These are phyloP conservation scores for Podospora fimiseda DNA, from an alignment of 495 filamentous ascomycete species.

Conservation along the genomic window DNA sequence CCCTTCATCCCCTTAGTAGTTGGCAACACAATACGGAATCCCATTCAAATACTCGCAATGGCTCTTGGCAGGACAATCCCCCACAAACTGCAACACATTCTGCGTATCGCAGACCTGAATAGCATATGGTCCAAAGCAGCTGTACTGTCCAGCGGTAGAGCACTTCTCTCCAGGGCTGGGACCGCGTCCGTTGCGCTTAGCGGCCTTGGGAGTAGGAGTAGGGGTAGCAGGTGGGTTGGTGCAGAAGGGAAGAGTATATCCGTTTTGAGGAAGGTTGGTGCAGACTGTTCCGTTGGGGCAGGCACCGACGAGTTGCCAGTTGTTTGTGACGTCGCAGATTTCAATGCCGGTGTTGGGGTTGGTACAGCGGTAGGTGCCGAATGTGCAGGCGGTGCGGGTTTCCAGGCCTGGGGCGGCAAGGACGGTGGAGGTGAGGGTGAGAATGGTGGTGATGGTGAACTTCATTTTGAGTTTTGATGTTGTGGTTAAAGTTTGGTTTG, in stretches of 20 bases:
- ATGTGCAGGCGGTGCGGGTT: constrained; percentile 10
- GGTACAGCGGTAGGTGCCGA: constrained; percentile 24
- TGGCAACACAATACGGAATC: constrained; percentile 18
- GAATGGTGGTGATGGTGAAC: constrained; percentile 10
- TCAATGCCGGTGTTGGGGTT: constrained; percentile 21
- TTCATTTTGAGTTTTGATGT: constrained; percentile 13
- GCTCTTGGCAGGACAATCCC: constrained; percentile 9
- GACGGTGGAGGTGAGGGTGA: constrained; percentile 13
- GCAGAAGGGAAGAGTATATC: constrained; percentile 21
- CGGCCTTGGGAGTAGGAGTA: background rate
- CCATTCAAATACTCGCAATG: constrained; percentile 19
- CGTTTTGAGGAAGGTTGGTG: constrained; percentile 18
- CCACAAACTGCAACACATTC: constrained; percentile 12
- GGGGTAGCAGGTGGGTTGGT: constrained; percentile 2
- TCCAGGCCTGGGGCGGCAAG: constrained; percentile 10
- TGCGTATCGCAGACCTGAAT: constrained; percentile 21
- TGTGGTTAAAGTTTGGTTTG: background rate
- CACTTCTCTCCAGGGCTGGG: constrained; percentile 17
- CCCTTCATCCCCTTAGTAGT: constrained; percentile 3
- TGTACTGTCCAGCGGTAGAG: constrained; percentile 15
- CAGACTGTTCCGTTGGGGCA: constrained; percentile 15
- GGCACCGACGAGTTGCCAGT: constrained; percentile 18
- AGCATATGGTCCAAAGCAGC: constrained; percentile 16
- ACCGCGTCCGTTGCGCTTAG: constrained; percentile 12
- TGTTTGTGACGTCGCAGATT: constrained; percentile 17